Base-by-base conservation (phyloP, 768 basidiomycete genomes). In the Mycena galopus region DNA sequence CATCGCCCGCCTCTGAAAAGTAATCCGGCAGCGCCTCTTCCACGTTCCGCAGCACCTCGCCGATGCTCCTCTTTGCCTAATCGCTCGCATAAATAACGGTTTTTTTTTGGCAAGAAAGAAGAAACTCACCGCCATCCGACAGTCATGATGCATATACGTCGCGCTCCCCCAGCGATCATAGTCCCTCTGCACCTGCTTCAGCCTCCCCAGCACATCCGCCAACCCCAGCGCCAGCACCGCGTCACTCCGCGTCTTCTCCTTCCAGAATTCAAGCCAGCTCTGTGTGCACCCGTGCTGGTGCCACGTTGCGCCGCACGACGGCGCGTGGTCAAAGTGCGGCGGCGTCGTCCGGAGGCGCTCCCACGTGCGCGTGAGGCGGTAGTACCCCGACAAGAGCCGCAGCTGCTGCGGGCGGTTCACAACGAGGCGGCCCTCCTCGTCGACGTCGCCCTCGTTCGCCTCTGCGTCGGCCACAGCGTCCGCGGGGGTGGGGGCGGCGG, bases 61-160 rank as follows among this genome's bases (percentile, higher is more conserved):
- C 79, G 56, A 94, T 88, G 56, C 85, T 85, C 75, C 86, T 86
- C 78, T 87, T 87, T 27, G 92, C 93, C 71, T 72, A 42, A n/a
- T n/a, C n/a, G 0, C 19, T 21, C 14, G 10, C 16, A 12, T 62
- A 8, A 61, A 29, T 8, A 11, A 7, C 2, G 33, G 5, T 12
- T 7, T 32, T 39, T 21, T 7, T n/a, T n/a, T n/a, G n/a, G 3
- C 4, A 30, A n/a, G 21, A 63, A 59, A 30, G 7, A 12, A 42
- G 4, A 44, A 33, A 9, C 71, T 37, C 27, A 72, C 71, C 25
- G 83, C 79, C 76, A 83, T 80, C 77, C 91, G 86, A 82, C 93
- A 94, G 67, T 93, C 93, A 67, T 89, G 90, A 75, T 93, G 91
- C 93, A 94, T 93, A 77, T 93, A 92, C n/a, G 91, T 90, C 69